These are phyloP conservation scores for Viridothelium virens DNA, from an alignment of 495 filamentous ascomycete genomes.

Conservation along the genomic window DNA sequence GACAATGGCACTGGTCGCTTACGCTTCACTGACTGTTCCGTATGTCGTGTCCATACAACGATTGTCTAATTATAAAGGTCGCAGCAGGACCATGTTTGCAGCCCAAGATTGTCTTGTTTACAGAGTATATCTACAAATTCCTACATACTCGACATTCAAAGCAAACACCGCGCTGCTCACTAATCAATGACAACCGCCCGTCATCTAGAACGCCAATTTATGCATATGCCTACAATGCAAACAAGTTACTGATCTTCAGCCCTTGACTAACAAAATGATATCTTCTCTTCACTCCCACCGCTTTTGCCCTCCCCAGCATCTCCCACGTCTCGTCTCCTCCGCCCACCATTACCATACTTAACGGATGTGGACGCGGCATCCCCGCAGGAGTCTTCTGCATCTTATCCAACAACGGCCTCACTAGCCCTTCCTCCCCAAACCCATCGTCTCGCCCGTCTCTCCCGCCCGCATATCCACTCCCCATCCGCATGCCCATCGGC, in stretches of 20 bases:
- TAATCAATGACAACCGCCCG: too few relatives aligned
- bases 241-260: constrained; percentile 66
- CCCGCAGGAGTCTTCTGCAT: constrained; percentile 64
- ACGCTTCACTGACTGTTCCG: too few relatives aligned
- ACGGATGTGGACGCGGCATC: constrained; percentile 60
- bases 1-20: too few relatives aligned
- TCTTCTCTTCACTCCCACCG: constrained; percentile 63
- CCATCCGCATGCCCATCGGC: constrained; percentile 28
- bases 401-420: constrained; percentile 71
- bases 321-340: constrained; percentile 64
- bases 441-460: constrained; percentile 18
- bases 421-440: constrained; percentile 34
- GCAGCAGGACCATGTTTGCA: too few relatives aligned
- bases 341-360: constrained; percentile 78
- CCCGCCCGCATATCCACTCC: constrained; percentile 22
- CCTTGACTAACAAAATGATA: constrained; percentile 80
- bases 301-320: constrained; percentile 50
- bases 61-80: too few relatives aligned
- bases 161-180: too few relatives aligned
- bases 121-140: too few relatives aligned
- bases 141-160: too few relatives aligned
- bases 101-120: too few relatives aligned
- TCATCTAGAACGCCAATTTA: background rate
- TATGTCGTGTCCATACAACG: too few relatives aligned
- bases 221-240: constrained; percentile 50